phyloP scores from a whole-genome alignment of 371 early-diverging fungal genomes.

The Polyrhizophydium stewartii region DNA sequence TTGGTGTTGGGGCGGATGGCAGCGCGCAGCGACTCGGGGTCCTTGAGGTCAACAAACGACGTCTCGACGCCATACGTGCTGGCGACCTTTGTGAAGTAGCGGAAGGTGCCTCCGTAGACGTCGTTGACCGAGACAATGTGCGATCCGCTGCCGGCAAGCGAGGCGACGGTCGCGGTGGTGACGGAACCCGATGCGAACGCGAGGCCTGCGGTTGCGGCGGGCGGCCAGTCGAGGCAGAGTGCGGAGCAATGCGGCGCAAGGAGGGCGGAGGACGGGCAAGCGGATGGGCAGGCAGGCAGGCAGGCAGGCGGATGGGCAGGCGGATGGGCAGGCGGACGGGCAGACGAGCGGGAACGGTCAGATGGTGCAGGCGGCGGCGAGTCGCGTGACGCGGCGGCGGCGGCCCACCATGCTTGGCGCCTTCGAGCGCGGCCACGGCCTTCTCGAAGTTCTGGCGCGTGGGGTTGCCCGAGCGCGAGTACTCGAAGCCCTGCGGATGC shows the following conservation, averaged over 20 bases:
- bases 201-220: constrained; percentile 79
- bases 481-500: constrained; percentile 76
- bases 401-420: constrained; percentile 66
- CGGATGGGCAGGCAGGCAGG: constrained; percentile 64
- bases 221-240: constrained; percentile 85
- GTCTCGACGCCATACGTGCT: constrained; percentile 53
- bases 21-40: constrained; percentile 65
- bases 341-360: too few species aligned
- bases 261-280: constrained; percentile 93
- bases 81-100: constrained; percentile 95
- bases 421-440: constrained; percentile 88
- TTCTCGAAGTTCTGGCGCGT: constrained; percentile 85
- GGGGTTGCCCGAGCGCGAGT: constrained; percentile 95
- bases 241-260: constrained; percentile 90
- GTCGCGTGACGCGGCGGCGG: too few species aligned
- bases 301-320: too few species aligned
- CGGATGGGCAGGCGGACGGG: too few species aligned
- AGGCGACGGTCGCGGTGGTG: constrained; percentile 83
- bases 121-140: constrained; percentile 93
- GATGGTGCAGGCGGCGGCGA: too few species aligned
- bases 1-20: constrained; percentile 69
- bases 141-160: constrained; percentile 66
- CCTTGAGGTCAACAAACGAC: constrained; percentile 83
- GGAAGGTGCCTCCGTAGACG: constrained; percentile 96
- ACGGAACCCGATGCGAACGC: constrained; percentile 96